Evolutionary conservation across 2,329 filamentous ascomycete species (phyloP), one percentile per base, ranked within the genome.

Genomic region (Pyrenophora seminiperda): DNA sequence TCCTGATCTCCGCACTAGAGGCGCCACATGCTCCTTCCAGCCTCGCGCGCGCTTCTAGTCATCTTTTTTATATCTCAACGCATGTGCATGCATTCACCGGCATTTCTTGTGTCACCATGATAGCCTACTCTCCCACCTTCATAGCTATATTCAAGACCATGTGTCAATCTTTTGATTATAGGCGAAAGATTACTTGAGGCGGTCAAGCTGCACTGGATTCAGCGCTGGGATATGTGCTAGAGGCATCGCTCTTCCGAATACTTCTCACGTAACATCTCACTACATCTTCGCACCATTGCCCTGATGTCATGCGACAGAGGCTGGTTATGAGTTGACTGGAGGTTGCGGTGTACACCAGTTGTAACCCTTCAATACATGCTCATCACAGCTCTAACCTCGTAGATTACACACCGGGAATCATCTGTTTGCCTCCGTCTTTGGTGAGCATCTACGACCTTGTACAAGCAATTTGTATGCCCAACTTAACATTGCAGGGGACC

Each of bases 401-500:
- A n/a, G 36, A 30, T 50, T 29, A 30, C 17, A 30, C 17, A 31
- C 27, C 18, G 9, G 30, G 18, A 11, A 14, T 17, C 18, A 5
- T 11, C 5, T 7, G n/a, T 24, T 37, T 11, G 19, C 7, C 13
- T 29, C 22, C 37, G 27, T 7, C 24, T 29, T 15, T 15, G 24
- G 15, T 42, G 7, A 18, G 22, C 19, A 39, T 29, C 20, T 18
- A 29, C 31, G 15, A 22, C 30, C 31, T 27, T 34, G 31, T 17
- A n/a, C 32, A 37, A 38, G 19, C 29, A 33, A 49, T 45, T 37
- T 38, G 11, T 27, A 17, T 45, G n/a, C 19, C 18, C 11, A 27
- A 24, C 20, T 39, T 36, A 67, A 65, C 56, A n/a, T 43, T 42
- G 45, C 56, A 59, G 48, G 54, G 56, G 22, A 33, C 42, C 50